Conservation (phyloP, 768 basidiomycete genomes). For the Lentinula lateritia region DNA sequence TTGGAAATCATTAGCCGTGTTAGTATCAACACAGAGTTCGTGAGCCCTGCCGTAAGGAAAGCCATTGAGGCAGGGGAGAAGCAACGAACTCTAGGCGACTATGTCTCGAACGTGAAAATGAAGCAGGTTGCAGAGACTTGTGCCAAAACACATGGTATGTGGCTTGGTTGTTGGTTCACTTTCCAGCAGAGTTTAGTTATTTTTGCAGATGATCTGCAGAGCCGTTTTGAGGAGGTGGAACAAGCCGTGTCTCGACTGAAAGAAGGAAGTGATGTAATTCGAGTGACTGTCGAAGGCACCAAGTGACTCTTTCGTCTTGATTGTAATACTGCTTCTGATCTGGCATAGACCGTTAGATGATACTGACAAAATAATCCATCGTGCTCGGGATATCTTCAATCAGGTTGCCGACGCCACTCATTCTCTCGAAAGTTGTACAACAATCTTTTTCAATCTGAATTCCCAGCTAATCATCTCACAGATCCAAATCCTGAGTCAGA, state of each 20-base stretch:
- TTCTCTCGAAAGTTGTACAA: slow-evolving; percentile 42
- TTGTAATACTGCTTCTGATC: neutral
- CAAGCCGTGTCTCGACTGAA: slow-evolving; percentile 46
- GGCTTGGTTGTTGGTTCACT: neutral
- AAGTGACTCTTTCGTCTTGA: slow-evolving; percentile 30
- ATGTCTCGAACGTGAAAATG: slow-evolving; percentile 78
- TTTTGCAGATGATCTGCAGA: slow-evolving; percentile 49
- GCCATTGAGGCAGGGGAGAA: slow-evolving; percentile 69
- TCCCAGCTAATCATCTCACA: slow-evolving; percentile 11
- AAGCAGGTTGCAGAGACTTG: slow-evolving; percentile 72
- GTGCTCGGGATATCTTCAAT: slow-evolving; percentile 56
- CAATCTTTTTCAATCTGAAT: neutral
- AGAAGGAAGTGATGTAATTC: slow-evolving; percentile 54
- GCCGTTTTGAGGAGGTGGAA: slow-evolving; percentile 51
- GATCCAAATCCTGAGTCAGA: slow-evolving; percentile 47
- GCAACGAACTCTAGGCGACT: slow-evolving; percentile 70
- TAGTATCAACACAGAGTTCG: slow-evolving; percentile 67
- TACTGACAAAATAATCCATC: slow-evolving; percentile 46
- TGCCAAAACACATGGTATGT: slow-evolving; percentile 60
- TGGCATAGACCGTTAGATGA: slow-evolving; percentile 51
- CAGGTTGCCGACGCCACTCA: slow-evolving; percentile 46
- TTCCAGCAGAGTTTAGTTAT: slow-evolving; percentile 1
- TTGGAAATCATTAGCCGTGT: slow-evolving; percentile 65
- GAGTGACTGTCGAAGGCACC: slow-evolving; percentile 39
- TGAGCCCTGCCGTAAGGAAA: slow-evolving; percentile 59